Percentiles rank a stretch among this genome's conserved stretches.
Conservation (phyloP, 1,284 basidiomycete genomes). For the Schizopora paradoxa region DNA sequence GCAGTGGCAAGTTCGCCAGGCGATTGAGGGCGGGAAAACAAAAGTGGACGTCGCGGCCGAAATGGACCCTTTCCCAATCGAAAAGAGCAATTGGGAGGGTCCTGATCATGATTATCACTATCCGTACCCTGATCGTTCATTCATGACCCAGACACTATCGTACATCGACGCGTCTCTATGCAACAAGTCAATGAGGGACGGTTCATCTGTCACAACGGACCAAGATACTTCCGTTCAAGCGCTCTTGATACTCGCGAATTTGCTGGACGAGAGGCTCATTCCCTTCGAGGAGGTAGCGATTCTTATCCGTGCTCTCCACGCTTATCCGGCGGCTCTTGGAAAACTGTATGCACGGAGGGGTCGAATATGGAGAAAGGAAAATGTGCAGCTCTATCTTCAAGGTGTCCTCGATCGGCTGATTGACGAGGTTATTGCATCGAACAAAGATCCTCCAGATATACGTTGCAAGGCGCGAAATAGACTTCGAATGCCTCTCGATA, state of each 20-base stretch:
- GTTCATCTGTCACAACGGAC: slow-evolving; percentile 11
- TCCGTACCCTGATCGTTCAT: background rate
- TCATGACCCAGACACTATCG: slow-evolving; percentile 4
- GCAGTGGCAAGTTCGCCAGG: slow-evolving; percentile 47
- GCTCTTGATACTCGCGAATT: slow-evolving; percentile 49
- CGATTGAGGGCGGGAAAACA: slow-evolving; percentile 15
- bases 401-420: slow-evolving; percentile 46
- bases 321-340: slow-evolving; percentile 39
- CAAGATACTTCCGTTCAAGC: slow-evolving; percentile 42
- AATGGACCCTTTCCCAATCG: background rate
- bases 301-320: slow-evolving; percentile 45
- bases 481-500: slow-evolving; percentile 34
- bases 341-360: slow-evolving; percentile 39
- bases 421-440: slow-evolving; percentile 25
- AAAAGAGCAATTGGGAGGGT: background rate
- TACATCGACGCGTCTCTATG: slow-evolving; percentile 3
- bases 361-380: slow-evolving; percentile 29
- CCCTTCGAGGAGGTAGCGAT: slow-evolving; percentile 38
- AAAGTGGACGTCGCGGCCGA: slow-evolving; percentile 21
- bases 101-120: background rate
- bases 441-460: slow-evolving; percentile 13
- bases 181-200: background rate
- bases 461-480: too few relatives aligned
- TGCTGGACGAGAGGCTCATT: slow-evolving; percentile 45
- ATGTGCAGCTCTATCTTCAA: slow-evolving; percentile 55